phyloP scores from a whole-genome alignment of 805 yeast genomes.

The Ogataea zsoltii region DNA sequence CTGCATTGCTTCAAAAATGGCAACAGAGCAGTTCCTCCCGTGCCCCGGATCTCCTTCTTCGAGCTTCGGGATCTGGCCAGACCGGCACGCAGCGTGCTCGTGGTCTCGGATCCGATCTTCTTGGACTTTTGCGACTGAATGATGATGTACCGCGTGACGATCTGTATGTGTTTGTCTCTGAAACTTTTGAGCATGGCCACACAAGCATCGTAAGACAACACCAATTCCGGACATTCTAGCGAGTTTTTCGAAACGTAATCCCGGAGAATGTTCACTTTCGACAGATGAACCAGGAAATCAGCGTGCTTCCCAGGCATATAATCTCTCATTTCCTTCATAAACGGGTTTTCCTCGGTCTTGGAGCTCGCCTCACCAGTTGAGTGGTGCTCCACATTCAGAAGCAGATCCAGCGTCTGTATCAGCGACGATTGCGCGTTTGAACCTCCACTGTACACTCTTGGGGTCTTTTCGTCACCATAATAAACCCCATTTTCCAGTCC shows the following conservation, averaged over 20 bases:
- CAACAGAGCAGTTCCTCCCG: slow-evolving; percentile 90
- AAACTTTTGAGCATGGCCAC: slow-evolving; percentile 84
- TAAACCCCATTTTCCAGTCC: slow-evolving; percentile 77
- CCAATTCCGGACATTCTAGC: slow-evolving; percentile 51
- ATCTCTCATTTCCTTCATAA: slow-evolving; percentile 78
- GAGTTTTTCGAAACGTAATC: slow-evolving; percentile 56
- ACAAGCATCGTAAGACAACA: slow-evolving; percentile 81
- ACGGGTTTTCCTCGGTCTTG: slow-evolving; percentile 38
- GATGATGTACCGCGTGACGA: slow-evolving; percentile 84
- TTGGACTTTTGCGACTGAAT: slow-evolving; percentile 67
- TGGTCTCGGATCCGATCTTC: slow-evolving; percentile 48
- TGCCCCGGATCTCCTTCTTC: slow-evolving; percentile 68
- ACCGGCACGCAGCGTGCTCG: slow-evolving; percentile 64
- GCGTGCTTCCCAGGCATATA: slow-evolving; percentile 92
- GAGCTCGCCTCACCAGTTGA: slow-evolving; percentile 56
- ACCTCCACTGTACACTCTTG: slow-evolving; percentile 76
- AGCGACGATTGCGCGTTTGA: slow-evolving; percentile 92
- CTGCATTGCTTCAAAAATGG: slow-evolving; percentile 94
- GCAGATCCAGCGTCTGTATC: slow-evolving; percentile 81
- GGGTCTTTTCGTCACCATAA: slow-evolving; percentile 65
- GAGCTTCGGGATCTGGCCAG: slow-evolving; percentile 39
- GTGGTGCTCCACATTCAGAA: slow-evolving; percentile 73
- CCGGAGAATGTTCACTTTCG: slow-evolving; percentile 57
- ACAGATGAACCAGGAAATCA: slow-evolving; percentile 64
- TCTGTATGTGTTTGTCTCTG: slow-evolving; percentile 91